These are phyloP conservation scores for Litsea cubeba DNA, from an alignment of 164 flowering plant species.

Conservation along the genomic window DNA sequence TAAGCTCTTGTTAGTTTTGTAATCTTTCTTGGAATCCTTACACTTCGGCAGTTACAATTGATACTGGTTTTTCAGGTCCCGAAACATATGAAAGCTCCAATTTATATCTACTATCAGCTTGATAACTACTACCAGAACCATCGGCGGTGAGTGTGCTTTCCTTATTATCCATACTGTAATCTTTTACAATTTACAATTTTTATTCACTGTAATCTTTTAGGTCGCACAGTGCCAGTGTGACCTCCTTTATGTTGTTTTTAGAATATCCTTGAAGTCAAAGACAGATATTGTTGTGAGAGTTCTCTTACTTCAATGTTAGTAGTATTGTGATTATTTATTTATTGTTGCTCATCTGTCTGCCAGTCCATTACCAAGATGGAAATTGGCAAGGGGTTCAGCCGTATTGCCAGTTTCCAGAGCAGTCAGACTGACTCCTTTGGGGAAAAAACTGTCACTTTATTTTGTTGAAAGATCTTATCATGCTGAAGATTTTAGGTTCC, in stretches of 20 bases:
- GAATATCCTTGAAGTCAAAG: too few relatives aligned
- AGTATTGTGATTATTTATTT: too few relatives aligned
- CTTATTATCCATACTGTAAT: background rate
- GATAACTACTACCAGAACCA: slow-evolving; percentile 86
- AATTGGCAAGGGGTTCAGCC: background rate
- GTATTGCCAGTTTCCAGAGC: background rate
- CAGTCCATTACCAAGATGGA: background rate
- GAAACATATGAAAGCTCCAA: slow-evolving; percentile 72
- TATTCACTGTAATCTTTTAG: too few relatives aligned
- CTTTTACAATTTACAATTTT: too few relatives aligned
- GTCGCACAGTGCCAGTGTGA: too few relatives aligned
- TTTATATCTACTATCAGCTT: slow-evolving; percentile 72
- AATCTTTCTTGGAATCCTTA: background rate
- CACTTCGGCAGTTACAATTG: background rate
- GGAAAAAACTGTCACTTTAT: too few relatives aligned
- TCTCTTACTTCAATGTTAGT: too few relatives aligned
- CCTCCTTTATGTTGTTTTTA: too few relatives aligned
- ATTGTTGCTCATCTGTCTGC: too few relatives aligned
- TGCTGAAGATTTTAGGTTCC: background rate
- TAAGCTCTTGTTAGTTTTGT: background rate
- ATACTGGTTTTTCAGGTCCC: slow-evolving; percentile 36
- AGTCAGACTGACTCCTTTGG: too few relatives aligned
- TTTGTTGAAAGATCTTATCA: background rate
- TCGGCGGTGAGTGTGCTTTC: slow-evolving; percentile 46
- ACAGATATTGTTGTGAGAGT: too few relatives aligned